Percentiles rank a stretch among this genome's conserved stretches.
phyloP scores from a whole-genome alignment of 805 yeast genomes.

The Lachancea dasiensis region DNA sequence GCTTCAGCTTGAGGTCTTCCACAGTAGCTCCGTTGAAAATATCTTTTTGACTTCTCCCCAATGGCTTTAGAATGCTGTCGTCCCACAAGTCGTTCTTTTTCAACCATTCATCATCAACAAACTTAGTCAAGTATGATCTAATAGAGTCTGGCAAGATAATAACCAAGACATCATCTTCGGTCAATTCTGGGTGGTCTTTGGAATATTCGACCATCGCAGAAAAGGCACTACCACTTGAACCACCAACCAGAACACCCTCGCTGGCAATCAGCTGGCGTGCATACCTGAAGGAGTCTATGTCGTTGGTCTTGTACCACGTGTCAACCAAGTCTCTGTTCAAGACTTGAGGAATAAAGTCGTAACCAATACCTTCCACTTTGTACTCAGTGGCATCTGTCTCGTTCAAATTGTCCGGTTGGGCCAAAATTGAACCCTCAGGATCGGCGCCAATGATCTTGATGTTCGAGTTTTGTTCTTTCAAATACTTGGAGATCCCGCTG shows the following conservation, averaged over 20 bases:
- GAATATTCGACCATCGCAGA: slow-evolving; percentile 71
- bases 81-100: slow-evolving; percentile 68
- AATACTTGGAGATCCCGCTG: slow-evolving; percentile 70
- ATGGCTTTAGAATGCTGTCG: slow-evolving; percentile 36
- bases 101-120: slow-evolving; percentile 91
- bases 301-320: slow-evolving; percentile 82
- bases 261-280: slow-evolving; percentile 78
- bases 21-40: slow-evolving; percentile 53
- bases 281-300: slow-evolving; percentile 67
- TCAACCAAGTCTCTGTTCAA: slow-evolving; percentile 61
- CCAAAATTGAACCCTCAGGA: slow-evolving; percentile 81
- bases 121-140: slow-evolving; percentile 80
- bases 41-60: slow-evolving; percentile 33
- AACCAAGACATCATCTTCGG: slow-evolving; percentile 69
- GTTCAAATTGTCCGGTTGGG: slow-evolving; percentile 70
- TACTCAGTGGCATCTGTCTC: slow-evolving; percentile 47
- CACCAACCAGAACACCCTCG: slow-evolving; percentile 85
- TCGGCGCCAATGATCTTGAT: slow-evolving; percentile 73
- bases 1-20: slow-evolving; percentile 64
- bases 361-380: slow-evolving; percentile 87
- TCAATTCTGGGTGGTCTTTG: slow-evolving; percentile 51
- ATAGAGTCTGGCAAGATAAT: slow-evolving; percentile 82
- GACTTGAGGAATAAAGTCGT: slow-evolving; percentile 82
- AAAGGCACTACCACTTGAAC: slow-evolving; percentile 82
- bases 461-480: slow-evolving; percentile 62